These are phyloP conservation scores for Dentipellis fragilis DNA, from an alignment of 768 basidiomycete species.

Conservation along the genomic window DNA sequence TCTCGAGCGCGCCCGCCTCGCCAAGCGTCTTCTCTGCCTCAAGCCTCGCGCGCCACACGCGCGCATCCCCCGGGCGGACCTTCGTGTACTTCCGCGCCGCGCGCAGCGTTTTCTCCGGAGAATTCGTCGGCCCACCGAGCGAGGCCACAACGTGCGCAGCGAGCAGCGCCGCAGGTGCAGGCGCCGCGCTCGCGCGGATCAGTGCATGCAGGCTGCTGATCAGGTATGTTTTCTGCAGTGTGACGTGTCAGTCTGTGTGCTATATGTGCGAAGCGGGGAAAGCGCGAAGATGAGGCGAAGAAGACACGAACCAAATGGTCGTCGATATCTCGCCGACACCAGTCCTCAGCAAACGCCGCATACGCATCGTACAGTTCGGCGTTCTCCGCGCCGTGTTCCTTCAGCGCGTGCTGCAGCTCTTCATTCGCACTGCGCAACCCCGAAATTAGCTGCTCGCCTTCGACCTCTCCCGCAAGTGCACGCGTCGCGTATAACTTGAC, in stretches of 20 bases:
- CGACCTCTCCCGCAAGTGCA: constrained; percentile 20
- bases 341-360: constrained; percentile 35
- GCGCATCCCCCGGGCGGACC: constrained; percentile 24
- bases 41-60: constrained; percentile 46
- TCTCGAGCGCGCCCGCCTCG: constrained; percentile 18
- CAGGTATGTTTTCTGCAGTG: constrained; percentile 44
- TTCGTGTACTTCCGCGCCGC: constrained; percentile 38
- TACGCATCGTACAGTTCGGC: constrained; percentile 27
- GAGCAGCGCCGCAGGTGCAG: constrained; percentile 20
- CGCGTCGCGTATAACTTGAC: constrained; percentile 31
- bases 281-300: background rate
- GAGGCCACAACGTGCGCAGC: constrained; percentile 23
- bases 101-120: constrained; percentile 24
- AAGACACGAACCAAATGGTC: constrained; percentile 19
- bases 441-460: constrained; percentile 45
- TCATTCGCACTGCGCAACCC: constrained; percentile 39
- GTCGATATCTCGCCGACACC: constrained; percentile 28
- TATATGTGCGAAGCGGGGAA: background rate
- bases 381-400: constrained; percentile 11
- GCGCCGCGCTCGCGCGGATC: background rate
- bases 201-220: constrained; percentile 31
- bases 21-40: constrained; percentile 28
- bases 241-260: background rate
- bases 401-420: constrained; percentile 31
- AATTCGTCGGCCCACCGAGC: constrained; percentile 13